phyloP scores from a whole-genome alignment of 257 asterid species.

The Nicotiana sylvestris region DNA sequence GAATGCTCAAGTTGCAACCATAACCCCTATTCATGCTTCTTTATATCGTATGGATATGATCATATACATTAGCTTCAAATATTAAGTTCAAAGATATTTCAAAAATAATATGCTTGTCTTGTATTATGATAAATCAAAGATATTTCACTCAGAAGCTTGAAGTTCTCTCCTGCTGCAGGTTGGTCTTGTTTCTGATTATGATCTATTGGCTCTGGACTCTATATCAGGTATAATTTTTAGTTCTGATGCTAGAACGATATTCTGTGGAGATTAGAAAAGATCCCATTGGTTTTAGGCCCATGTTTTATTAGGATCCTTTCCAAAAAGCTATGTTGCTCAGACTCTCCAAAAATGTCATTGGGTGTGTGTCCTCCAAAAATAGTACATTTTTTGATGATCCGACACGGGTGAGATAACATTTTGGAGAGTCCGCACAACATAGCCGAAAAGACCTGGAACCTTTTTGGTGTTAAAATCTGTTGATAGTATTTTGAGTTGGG shows the following conservation, averaged over 20 bases:
- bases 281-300: not conserved
- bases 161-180: slow-evolving; percentile 44
- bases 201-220: slow-evolving; percentile 77
- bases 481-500: not conserved
- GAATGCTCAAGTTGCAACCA: not conserved
- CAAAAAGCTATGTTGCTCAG: too few species aligned
- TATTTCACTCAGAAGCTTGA: not conserved
- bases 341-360: too few species aligned
- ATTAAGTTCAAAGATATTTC: not conserved
- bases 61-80: not conserved
- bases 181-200: slow-evolving; percentile 82
- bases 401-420: too few species aligned
- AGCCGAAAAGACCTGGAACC: not conserved
- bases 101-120: not conserved
- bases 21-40: not conserved
- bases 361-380: too few species aligned
- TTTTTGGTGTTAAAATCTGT: not conserved
- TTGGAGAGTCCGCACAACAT: too few species aligned
- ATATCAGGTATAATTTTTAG: slow-evolving; percentile 50
- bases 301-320: not conserved
- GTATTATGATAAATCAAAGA: not conserved
- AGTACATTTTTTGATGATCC: too few species aligned
- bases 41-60: not conserved
- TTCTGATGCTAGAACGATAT: not conserved
- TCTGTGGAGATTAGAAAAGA: not conserved